Evolutionary conservation across 257 asterid genomes (phyloP).

Genomic region (Fraxinus pennsylvanica): DNA sequence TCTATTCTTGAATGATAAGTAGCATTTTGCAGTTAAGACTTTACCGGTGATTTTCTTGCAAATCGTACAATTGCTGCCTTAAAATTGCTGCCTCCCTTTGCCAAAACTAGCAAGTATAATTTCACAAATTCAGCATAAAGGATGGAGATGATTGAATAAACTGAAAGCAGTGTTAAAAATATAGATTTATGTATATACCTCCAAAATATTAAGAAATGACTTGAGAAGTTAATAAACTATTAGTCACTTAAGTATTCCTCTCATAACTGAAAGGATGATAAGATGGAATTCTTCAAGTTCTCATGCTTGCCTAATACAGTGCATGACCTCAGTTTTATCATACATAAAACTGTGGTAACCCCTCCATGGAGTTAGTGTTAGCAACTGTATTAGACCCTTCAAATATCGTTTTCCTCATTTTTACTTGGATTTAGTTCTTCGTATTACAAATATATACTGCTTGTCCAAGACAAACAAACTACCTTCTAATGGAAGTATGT

Average conservation of each 20-base stretch:
- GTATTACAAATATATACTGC: constrained; percentile 24
- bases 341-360: not conserved
- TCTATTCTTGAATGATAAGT: not conserved
- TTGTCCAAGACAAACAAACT: constrained; percentile 28
- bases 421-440: not conserved
- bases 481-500: constrained; percentile 33
- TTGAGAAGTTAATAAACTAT: no score
- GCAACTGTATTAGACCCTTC: not conserved
- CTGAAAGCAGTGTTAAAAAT: not conserved
- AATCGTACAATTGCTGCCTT: constrained; percentile 63
- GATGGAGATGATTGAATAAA: not conserved
- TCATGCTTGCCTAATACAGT: not conserved
- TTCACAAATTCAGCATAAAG: constrained; percentile 10
- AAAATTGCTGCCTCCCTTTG: constrained; percentile 74
- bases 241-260: no score
- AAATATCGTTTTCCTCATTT: not conserved
- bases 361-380: not conserved
- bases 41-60: constrained; percentile 79
- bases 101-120: constrained; percentile 64
- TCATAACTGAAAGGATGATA: no score
- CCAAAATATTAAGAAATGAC: not conserved
- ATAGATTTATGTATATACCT: not conserved
- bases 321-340: not conserved
- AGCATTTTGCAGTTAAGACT: constrained; percentile 11
- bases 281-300: not conserved